Base-by-base conservation (phyloP, 805 yeast genomes). In the Cyberlindnera saturnus region DNA sequence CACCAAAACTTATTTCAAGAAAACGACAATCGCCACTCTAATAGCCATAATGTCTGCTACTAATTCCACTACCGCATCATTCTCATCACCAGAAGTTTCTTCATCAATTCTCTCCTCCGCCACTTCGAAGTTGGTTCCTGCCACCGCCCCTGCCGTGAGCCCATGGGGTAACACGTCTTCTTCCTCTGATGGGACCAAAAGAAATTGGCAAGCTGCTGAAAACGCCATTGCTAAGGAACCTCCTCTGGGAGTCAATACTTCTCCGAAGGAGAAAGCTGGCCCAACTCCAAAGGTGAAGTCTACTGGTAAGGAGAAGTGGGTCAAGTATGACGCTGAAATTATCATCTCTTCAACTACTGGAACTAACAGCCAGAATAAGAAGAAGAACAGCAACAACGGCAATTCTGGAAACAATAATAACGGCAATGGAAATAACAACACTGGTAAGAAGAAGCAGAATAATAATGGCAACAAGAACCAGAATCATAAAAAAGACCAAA, bases 291-390 rank as follows among this genome's bases (percentile, higher is more conserved):
- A 43, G 33, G 52, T 43, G 14, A 55, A 54, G 42, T 41, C 50
- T 15, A 47, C 53, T 16, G 60, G 60, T 5, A 79, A 77, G 55
- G 83, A 77, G 50, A 83, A 82, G 55, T 81, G 87, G 87, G 71
- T 80, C 31, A 86, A 86, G 15, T 75, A 72, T 55, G 72, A 77
- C 47, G 85, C 79, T 14, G 64, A 73, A 20, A 74, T 75, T 40
- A 73, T 71, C 17, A 65, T 74, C 16, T 39, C 60, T 20, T 30
- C 52, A 6, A 38, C 37, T 14, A 31, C 44, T 13, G 28, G 28
- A 23, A 37, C 23, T n/a, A 29, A 31, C 23, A 42, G 42, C 36
- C 36, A 32, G 26, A 36, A 40, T 18, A 34, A 36, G 23, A 38
- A 37, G 7, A 38, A 39, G 36, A 46, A 38, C 30, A 49, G 36